Conservation (phyloP, 345 rosid genomes). For the Moringa oleifera region DNA sequence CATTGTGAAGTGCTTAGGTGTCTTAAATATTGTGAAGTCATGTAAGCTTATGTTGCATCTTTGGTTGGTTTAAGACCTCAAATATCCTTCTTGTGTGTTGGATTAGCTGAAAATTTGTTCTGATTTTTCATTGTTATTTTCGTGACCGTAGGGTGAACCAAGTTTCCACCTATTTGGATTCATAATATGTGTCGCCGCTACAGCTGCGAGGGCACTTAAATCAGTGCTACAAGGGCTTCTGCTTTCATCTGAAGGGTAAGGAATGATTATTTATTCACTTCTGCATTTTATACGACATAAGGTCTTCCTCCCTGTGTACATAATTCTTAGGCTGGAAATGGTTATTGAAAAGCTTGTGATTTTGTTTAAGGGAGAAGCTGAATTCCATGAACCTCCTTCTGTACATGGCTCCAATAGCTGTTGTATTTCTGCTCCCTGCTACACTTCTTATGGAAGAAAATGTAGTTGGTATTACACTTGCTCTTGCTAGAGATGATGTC, state of each 20-base stretch:
- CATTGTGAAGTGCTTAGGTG: not conserved
- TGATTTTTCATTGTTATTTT: slow-evolving; percentile 10
- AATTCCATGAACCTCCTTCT: slow-evolving; percentile 97
- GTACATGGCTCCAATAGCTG: slow-evolving; percentile 99
- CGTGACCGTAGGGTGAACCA: slow-evolving; percentile 70
- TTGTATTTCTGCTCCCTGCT: slow-evolving; percentile 84
- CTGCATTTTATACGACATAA: not conserved
- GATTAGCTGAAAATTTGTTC: not conserved
- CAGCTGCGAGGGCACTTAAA: slow-evolving; percentile 97
- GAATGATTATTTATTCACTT: slow-evolving; percentile 1
- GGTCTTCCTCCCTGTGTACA: not conserved
- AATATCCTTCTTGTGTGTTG: not conserved
- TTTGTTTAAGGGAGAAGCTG: slow-evolving; percentile 80
- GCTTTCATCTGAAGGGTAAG: slow-evolving; percentile 98
- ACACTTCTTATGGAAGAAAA: slow-evolving; percentile 93
- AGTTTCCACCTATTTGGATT: slow-evolving; percentile 98
- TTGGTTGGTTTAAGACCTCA: not conserved
- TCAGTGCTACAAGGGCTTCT: slow-evolving; percentile 95
- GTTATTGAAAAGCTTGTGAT: slow-evolving; percentile 16
- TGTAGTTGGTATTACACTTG: slow-evolving; percentile 89
- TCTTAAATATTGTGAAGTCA: not conserved
- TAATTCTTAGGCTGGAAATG: slow-evolving; percentile 3
- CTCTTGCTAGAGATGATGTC: slow-evolving; percentile 89
- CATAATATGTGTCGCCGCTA: slow-evolving; percentile 84
- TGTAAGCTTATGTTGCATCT: not conserved